Percentiles rank a stretch among this genome's conserved stretches.
Conservation (phyloP, 2,329 filamentous ascomycete genomes). For the Trichoderma afroharzianum region DNA sequence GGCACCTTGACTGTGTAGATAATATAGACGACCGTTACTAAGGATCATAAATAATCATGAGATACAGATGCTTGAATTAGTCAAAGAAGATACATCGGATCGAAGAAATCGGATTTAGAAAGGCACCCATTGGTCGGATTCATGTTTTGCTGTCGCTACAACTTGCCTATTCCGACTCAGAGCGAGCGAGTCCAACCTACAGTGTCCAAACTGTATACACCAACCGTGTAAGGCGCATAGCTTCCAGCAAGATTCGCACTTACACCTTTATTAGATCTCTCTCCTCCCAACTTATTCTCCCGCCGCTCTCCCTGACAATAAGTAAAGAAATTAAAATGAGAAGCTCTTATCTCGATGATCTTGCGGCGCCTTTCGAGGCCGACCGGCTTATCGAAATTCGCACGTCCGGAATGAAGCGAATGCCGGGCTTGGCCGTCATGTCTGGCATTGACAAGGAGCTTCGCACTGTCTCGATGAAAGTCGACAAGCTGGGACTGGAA, state of each 20-base stretch:
- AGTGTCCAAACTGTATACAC: not conserved
- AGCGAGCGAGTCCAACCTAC: not conserved
- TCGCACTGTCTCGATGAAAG: slow-evolving; percentile 41
- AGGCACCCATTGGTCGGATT: too few relatives aligned
- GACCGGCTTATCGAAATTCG: slow-evolving; percentile 56
- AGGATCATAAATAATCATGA: not conserved
- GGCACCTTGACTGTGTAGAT: not conserved
- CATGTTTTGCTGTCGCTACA: not conserved
- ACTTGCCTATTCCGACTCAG: not conserved
- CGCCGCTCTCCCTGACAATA: not conserved
- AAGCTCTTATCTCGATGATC: slow-evolving; percentile 28
- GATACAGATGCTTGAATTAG: not conserved
- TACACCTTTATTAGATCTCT: not conserved
- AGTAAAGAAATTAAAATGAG: not conserved
- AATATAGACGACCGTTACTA: not conserved
- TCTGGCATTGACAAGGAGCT: slow-evolving; percentile 56
- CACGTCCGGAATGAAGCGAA: slow-evolving; percentile 52
- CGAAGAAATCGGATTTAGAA: not conserved
- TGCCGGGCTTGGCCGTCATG: slow-evolving; percentile 48
- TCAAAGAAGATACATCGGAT: not conserved
- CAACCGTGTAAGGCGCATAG: not conserved
- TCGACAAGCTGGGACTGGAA: slow-evolving; percentile 49
- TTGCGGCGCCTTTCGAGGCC: slow-evolving; percentile 40
- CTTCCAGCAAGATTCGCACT: not conserved
- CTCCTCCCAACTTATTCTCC: not conserved